A percentile compares a stretch with the other conserved stretches of the same genome.
Conservation (phyloP, 352 stramenopile genomes). For the Phytopythium litorale region DNA sequence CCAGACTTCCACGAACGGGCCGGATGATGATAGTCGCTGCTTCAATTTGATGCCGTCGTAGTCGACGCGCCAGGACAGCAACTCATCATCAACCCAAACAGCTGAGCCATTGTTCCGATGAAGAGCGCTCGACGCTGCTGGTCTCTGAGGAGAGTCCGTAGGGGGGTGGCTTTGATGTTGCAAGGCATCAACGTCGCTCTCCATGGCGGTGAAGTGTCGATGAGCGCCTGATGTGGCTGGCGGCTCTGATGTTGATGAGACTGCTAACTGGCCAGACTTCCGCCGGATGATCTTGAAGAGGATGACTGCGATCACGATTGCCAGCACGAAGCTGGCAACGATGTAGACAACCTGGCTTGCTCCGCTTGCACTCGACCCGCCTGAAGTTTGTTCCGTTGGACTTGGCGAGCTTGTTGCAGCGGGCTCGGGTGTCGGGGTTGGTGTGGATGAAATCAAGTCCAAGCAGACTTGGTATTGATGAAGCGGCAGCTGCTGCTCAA, state of each 20-base stretch:
- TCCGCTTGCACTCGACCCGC: background rate
- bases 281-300: slow-evolving; percentile 10
- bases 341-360: slow-evolving; percentile 30
- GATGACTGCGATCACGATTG: slow-evolving; percentile 20
- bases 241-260: background rate
- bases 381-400: background rate
- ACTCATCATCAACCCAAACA: slow-evolving; percentile 34
- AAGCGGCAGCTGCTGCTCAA: slow-evolving; percentile 21
- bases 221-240: background rate
- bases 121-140: background rate
- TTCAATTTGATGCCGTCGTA: slow-evolving; percentile 25
- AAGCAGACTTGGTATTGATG: slow-evolving; percentile 30
- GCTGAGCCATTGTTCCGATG: slow-evolving; percentile 2
- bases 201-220: slow-evolving; percentile 2
- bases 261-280: no score
- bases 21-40: slow-evolving; percentile 15
- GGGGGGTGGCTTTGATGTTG: background rate
- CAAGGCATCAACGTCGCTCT: background rate
- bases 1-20: slow-evolving; percentile 38
- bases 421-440: background rate
- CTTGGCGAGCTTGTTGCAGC: background rate
- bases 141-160: background rate
- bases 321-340: slow-evolving; percentile 30
- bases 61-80: slow-evolving; percentile 36
- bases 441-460: background rate